Evolutionary conservation across 2,329 filamentous ascomycete genomes (phyloP), one percentile per base, ranked within the genome.

Genomic region (Huntiella decipiens): DNA sequence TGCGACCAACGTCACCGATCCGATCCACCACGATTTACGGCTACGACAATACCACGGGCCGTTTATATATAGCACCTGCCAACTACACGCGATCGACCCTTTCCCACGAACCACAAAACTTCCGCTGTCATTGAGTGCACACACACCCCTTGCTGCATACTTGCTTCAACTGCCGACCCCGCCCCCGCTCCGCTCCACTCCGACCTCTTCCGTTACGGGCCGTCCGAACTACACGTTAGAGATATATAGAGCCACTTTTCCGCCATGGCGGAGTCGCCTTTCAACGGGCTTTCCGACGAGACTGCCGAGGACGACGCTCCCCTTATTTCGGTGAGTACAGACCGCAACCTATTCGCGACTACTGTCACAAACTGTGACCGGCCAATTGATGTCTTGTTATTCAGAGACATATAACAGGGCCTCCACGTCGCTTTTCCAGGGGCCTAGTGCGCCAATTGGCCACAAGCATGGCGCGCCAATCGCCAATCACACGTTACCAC

Each of bases 301-400:
- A 35, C 33, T 36, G 44, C 40, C 44, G 51, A 51, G 10, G 49
- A 52, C 38, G 51, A 51, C 33, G 40, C 45, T 41, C 49, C 51
- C 38, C 35, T 52, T 42, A 51, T 52, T n/a, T 52, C 49, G 16
- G 51, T 52, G 46, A 43, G 51, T 49, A 15, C 8, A 5, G 22
- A 28, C 22, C 22, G 22, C 7, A 28, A 28, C 8, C 22, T 3
- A 28, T 28, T 28, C 22, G 22, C 22, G 22, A 28, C 22, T 28
- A 28, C 2, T 28, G 22, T 10, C 22, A 28, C 22, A 7, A 6
- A 10, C 19, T n/a, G 19, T 41, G 10, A 8, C 33, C n/a, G 39
- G 19, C 19, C 39, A 41, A 41, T 41, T 41, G 39, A 22, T 15
- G 15, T 41, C 12, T 38, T 19, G 37, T 15, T 19, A 17, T 11